Conservation (phyloP, 2,329 filamentous ascomycete species). For the Fusarium sp. region DNA sequence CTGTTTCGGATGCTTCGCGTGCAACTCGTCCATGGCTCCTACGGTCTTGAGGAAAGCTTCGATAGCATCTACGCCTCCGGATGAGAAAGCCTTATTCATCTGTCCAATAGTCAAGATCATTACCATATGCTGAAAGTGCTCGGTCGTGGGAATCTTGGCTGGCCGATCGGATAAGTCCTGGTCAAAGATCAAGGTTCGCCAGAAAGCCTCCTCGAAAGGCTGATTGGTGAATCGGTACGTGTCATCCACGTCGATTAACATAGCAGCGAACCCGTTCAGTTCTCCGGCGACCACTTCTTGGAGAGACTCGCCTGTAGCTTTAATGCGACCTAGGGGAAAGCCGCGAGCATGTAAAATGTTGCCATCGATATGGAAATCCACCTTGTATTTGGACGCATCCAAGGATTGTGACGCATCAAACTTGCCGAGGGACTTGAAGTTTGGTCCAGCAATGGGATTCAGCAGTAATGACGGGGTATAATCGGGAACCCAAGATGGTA, state of each 20-base stretch:
- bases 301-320: not conserved
- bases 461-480: not conserved
- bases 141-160: not conserved
- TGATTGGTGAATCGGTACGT: not conserved
- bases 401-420: not conserved
- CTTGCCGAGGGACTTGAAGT: constrained; percentile 1
- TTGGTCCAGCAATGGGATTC: not conserved
- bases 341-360: not conserved
- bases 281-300: not conserved
- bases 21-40: not conserved
- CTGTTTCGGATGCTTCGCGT: not conserved
- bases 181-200: constrained; percentile 7
- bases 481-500: constrained; percentile 1
- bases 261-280: not conserved
- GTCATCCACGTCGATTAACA: not conserved
- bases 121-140: not conserved
- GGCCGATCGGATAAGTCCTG: constrained; percentile 3
- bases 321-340: not conserved
- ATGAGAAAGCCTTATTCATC: not conserved
- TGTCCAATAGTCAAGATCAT: not conserved
- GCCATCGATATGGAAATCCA: not conserved
- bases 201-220: not conserved
- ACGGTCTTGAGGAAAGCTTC: not conserved
- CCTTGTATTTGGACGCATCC: no score
- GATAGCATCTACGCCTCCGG: not conserved